Percentiles rank a stretch among this genome's conserved stretches.
phyloP scores from a whole-genome alignment of 2,329 filamentous ascomycete species.

The Colletotrichum brevisporum region DNA sequence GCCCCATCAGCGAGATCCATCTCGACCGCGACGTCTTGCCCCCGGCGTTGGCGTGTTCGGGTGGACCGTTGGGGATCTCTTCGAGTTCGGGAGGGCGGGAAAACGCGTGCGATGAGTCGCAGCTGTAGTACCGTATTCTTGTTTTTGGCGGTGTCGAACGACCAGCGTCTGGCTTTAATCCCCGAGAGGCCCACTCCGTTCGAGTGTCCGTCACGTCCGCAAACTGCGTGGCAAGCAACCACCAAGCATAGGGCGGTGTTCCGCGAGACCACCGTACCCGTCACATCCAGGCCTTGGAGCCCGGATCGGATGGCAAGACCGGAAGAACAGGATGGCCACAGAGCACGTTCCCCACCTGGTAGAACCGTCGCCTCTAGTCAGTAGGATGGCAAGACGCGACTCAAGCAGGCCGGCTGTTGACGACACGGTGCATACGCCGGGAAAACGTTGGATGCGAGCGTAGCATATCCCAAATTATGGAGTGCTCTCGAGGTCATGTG shows the following conservation, averaged over 20 bases:
- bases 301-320: slow-evolving; percentile 35
- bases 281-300: slow-evolving; percentile 5
- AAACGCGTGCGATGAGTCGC: slow-evolving; percentile 13
- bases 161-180: slow-evolving; percentile 20
- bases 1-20: slow-evolving; percentile 13
- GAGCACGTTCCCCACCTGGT: slow-evolving; percentile 27
- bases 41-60: too few species aligned
- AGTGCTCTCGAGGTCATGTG: neutral
- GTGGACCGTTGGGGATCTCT: neutral
- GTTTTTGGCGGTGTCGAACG: slow-evolving; percentile 17
- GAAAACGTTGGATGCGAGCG: slow-evolving; percentile 7
- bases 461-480: neutral
- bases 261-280: slow-evolving; percentile 25
- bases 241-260: slow-evolving; percentile 13
- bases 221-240: slow-evolving; percentile 14
- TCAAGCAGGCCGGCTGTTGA: slow-evolving; percentile 29
- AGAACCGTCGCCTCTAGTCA: slow-evolving; percentile 30
- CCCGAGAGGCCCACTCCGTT: slow-evolving; percentile 24
- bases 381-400: slow-evolving; percentile 24
- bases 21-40: slow-evolving; percentile 11
- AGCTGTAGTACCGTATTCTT: slow-evolving; percentile 11
- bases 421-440: slow-evolving; percentile 28
- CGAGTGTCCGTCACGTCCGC: slow-evolving; percentile 14
- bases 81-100: neutral
- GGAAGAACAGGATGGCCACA: slow-evolving; percentile 25